A percentile compares a stretch with the other conserved stretches of the same genome.
Conservation (phyloP, 1,284 basidiomycete genomes). For the Gomphus bonarii region DNA sequence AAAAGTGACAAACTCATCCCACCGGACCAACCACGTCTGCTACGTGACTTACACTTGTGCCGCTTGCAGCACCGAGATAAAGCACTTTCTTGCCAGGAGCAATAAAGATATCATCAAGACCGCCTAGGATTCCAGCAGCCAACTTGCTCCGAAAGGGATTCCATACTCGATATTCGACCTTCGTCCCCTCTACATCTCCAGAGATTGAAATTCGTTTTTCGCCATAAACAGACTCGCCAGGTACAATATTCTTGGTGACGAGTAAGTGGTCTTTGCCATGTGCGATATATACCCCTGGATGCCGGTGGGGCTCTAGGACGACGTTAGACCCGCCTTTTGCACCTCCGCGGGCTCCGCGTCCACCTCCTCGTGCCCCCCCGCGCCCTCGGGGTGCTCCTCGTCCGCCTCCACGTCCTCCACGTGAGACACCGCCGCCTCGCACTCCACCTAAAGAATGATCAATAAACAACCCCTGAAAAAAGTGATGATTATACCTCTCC, state of each 20-base stretch:
- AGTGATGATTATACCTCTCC: slow-evolving; percentile 14
- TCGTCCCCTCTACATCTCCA: slow-evolving; percentile 69
- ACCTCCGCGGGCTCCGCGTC: slow-evolving; percentile 53
- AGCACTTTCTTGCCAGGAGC: slow-evolving; percentile 93
- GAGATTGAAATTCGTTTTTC: slow-evolving; percentile 92
- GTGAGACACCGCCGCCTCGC: slow-evolving; percentile 23
- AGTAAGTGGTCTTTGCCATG: slow-evolving; percentile 95
- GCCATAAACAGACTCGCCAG: slow-evolving; percentile 96
- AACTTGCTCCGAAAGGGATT: slow-evolving; percentile 98
- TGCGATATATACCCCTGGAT: slow-evolving; percentile 89
- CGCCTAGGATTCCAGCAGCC: slow-evolving; percentile 94
- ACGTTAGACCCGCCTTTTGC: slow-evolving; percentile 76
- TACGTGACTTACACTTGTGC: slow-evolving; percentile 97
- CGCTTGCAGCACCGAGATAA: slow-evolving; percentile 94
- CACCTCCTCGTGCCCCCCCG: slow-evolving; percentile 28
- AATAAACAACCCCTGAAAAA: slow-evolving; percentile 1
- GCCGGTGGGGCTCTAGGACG: slow-evolving; percentile 92
- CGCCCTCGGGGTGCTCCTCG: slow-evolving; percentile 35
- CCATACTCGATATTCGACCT: slow-evolving; percentile 98
- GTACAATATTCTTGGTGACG: slow-evolving; percentile 96
- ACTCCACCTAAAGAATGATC: slow-evolving; percentile 20
- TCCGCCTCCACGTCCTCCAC: slow-evolving; percentile 28
- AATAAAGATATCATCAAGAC: slow-evolving; percentile 92
- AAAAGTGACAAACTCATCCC: slow-evolving; percentile 22
- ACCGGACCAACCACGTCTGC: slow-evolving; percentile 97